phyloP scores from a whole-genome alignment of 169 alveolate species.

The Condylostoma magnum region DNA sequence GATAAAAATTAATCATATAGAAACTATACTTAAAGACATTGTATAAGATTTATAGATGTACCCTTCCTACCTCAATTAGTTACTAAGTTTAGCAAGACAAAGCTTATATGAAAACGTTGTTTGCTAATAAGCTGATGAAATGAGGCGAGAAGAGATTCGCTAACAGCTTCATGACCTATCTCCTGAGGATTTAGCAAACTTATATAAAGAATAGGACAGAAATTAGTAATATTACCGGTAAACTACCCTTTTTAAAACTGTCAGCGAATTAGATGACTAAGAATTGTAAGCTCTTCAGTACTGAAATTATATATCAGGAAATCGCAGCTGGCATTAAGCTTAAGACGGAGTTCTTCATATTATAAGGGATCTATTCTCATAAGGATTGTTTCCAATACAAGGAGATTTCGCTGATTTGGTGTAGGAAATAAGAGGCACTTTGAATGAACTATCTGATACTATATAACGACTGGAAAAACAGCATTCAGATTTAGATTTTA shows the following conservation, averaged over 20 bases:
- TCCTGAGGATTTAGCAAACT: not conserved
- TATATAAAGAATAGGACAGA: not conserved
- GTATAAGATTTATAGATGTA: not conserved
- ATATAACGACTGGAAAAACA: not conserved
- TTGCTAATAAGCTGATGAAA: not conserved
- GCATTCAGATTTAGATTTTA: not conserved
- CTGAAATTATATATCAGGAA: conserved; percentile 26
- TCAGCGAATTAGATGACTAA: not conserved
- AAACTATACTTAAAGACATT: conserved; percentile 4
- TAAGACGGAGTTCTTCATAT: conserved; percentile 26
- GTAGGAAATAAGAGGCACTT: not conserved
- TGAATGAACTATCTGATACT: not conserved
- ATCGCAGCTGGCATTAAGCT: not conserved
- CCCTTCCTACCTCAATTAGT: not conserved
- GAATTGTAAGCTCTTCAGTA: not conserved
- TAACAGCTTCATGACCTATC: not conserved
- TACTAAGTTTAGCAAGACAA: not conserved
- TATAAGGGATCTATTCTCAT: not conserved
- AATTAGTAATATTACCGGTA: no score
- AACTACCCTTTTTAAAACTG: no score
- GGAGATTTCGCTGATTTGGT: no score
- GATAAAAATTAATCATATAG: not conserved
- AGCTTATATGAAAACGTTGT: conserved; percentile 14
- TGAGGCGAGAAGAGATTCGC: not conserved
- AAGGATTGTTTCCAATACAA: no score